Percentiles rank a stretch among this genome's conserved stretches.
These are phyloP conservation scores for Brasenia schreberi DNA, from an alignment of 164 flowering plant species.

Conservation along the genomic window DNA sequence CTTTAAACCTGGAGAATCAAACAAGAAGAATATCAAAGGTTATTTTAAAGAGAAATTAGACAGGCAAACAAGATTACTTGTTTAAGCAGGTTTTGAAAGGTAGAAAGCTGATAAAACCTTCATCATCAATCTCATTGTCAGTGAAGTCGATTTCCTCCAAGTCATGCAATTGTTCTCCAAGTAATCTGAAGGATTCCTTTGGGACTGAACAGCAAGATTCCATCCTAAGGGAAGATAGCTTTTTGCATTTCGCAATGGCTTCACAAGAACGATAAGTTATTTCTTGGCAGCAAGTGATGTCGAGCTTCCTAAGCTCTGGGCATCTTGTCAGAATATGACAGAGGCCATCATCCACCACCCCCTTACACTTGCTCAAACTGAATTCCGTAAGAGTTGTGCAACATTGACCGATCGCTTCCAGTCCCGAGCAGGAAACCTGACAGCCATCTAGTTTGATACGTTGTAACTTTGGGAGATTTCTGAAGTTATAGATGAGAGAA, in stretches of 20 bases:
- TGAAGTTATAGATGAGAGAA: slow-evolving; percentile 43
- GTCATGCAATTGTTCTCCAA: slow-evolving; percentile 50
- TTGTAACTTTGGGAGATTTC: slow-evolving; percentile 47
- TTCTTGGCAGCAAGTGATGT: slow-evolving; percentile 80
- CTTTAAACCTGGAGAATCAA: slow-evolving; percentile 43
- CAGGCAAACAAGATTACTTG: neutral
- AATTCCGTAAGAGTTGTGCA: slow-evolving; percentile 48
- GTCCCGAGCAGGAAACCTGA: slow-evolving; percentile 46
- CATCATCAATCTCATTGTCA: slow-evolving; percentile 69
- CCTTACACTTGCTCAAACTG: slow-evolving; percentile 78
- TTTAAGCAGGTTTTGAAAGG: neutral
- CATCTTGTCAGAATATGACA: slow-evolving; percentile 50
- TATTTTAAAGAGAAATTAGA: too few relatives aligned
- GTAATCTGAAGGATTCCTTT: slow-evolving; percentile 55
- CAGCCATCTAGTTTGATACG: slow-evolving; percentile 70
- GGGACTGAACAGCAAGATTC: slow-evolving; percentile 67
- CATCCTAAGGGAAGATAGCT: slow-evolving; percentile 66
- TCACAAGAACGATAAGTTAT: slow-evolving; percentile 57
- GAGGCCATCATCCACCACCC: slow-evolving; percentile 79
- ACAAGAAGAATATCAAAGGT: neutral
- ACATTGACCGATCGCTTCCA: slow-evolving; percentile 56
- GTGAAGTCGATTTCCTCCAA: slow-evolving; percentile 85
- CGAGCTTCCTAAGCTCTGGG: slow-evolving; percentile 51
- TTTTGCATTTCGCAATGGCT: slow-evolving; percentile 45
- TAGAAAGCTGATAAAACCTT: slow-evolving; percentile 24